These are phyloP conservation scores for Aphanomyces euteiches DNA, from an alignment of 352 stramenopile genomes.

Conservation along the genomic window DNA sequence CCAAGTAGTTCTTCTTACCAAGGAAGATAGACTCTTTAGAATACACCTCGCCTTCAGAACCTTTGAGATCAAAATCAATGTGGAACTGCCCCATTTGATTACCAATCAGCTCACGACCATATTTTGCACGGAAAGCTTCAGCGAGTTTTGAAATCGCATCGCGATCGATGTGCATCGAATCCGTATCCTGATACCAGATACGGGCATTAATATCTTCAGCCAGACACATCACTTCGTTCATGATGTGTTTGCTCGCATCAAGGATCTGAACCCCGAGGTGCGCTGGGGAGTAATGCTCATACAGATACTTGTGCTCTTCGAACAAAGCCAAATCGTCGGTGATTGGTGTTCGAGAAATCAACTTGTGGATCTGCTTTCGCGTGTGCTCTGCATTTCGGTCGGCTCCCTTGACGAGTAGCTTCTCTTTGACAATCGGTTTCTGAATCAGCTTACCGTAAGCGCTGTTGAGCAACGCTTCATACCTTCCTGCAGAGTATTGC, in stretches of 20 bases:
- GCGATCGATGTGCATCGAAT: slow-evolving; percentile 31
- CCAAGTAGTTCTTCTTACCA: slow-evolving; percentile 28
- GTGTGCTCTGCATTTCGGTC: slow-evolving; percentile 26
- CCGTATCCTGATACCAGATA: slow-evolving; percentile 33
- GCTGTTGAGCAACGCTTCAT: slow-evolving; percentile 30
- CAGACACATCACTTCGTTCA: slow-evolving; percentile 32
- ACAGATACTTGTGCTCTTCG: slow-evolving; percentile 31
- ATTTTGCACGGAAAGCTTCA: slow-evolving; percentile 27
- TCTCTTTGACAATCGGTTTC: slow-evolving; percentile 31
- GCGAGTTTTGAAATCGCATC: slow-evolving; percentile 13
- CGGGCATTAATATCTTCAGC: slow-evolving; percentile 28
- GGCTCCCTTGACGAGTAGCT: slow-evolving; percentile 22
- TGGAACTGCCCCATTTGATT: slow-evolving; percentile 27
- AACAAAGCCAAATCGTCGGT: slow-evolving; percentile 30
- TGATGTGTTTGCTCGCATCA: slow-evolving; percentile 28
- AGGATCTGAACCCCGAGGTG: slow-evolving; percentile 31
- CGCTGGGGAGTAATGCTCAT: slow-evolving; percentile 19
- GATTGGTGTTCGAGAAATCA: slow-evolving; percentile 30
- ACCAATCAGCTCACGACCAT: slow-evolving; percentile 26
- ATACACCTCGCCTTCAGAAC: slow-evolving; percentile 26
- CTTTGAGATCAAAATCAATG: slow-evolving; percentile 27
- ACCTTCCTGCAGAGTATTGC: slow-evolving; percentile 27
- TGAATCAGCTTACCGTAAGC: slow-evolving; percentile 29
- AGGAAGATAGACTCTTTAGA: slow-evolving; percentile 30
- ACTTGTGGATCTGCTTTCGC: slow-evolving; percentile 27